Base-by-base conservation (phyloP, 805 yeast species). In the Pichia deserticola region DNA sequence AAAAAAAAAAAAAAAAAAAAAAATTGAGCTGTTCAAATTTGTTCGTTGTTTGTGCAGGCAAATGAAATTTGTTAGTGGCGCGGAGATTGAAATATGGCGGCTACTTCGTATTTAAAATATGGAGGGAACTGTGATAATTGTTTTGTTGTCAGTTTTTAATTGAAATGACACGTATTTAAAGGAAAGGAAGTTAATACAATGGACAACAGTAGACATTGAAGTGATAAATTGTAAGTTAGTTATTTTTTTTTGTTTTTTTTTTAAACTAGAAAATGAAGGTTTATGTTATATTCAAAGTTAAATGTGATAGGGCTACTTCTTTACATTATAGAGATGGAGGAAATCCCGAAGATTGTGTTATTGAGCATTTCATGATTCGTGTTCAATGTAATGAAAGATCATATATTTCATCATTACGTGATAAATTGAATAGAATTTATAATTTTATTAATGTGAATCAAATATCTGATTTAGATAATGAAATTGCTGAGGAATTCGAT, bases 391-490 rank as follows among this genome's bases (percentile, higher is more conserved):
- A 9, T 5, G 20, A 8, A 12, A 10, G 36, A 12, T n/a, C 20
- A 5, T n/a, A 13, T 13, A 20, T 41, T n/a, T 28, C 36, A 1
- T 11, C 8, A 5, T 40, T 48, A 11, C 37, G 27, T 20, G 28
- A 15, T n/a, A 28, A 20, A 12, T 29, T 48, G 9, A 12, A 33
- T 4, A 36, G 37, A 3, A 1, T 34, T 10, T 48, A 48, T 36
- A 40, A 47, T 10, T 48, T 43, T 36, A 25, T 48, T 11, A 13
- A 25, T 7, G 20, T 44, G 6, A 38, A 36, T 3, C 28, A 11
- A 3, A 41, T 47, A 6, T 11, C 39, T 4, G 50, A 47, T 42
- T 13, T 47, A 29, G 50, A 47, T 33, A 29, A 12, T 6, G 45
- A 41, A 32, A 7, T 30, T 15, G 40, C 41, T 7, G 41, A 44